A percentile compares a stretch with the other conserved stretches of the same genome.
Evolutionary conservation across 495 filamentous ascomycete genomes (phyloP).

Genomic region (Tuber melanosporum): DNA sequence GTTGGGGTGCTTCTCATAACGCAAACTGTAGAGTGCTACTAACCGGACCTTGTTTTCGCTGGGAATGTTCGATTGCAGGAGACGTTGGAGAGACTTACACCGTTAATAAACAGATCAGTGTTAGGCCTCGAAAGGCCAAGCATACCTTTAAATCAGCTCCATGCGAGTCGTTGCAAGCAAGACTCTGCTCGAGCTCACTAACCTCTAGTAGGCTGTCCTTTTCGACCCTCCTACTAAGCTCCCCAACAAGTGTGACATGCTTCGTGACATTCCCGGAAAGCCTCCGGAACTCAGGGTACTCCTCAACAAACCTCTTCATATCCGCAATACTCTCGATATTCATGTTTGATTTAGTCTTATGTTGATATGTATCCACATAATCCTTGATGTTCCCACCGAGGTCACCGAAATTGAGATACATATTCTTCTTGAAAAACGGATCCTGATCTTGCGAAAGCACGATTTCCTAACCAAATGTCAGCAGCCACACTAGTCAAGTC

Average conservation of each 20-base stretch:
- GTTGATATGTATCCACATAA: constrained; percentile 95
- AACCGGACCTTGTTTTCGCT: constrained; percentile 74
- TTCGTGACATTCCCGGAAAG: constrained; percentile 97
- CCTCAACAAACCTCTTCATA: constrained; percentile 99
- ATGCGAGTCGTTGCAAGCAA: constrained; percentile 96
- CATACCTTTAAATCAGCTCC: constrained; percentile 73
- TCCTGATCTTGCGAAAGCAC: constrained; percentile 96
- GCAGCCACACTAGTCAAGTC: not conserved
- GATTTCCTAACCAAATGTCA: constrained; percentile 55
- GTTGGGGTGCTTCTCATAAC: constrained; percentile 77
- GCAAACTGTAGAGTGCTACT: constrained; percentile 84
- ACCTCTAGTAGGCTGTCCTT: constrained; percentile 82
- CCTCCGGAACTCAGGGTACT: constrained; percentile 95
- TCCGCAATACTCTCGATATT: constrained; percentile 95
- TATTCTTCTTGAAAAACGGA: constrained; percentile 99
- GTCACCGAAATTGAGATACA: constrained; percentile 98
- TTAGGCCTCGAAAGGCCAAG: not conserved
- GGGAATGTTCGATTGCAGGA: constrained; percentile 70
- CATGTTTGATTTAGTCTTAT: constrained; percentile 82
- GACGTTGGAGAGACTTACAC: constrained; percentile 67
- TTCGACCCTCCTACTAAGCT: constrained; percentile 79
- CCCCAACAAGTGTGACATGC: constrained; percentile 90
- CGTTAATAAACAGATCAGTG: constrained; percentile 24
- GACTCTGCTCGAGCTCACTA: constrained; percentile 91
- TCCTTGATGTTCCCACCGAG: constrained; percentile 97